Conservation (phyloP, 2,329 filamentous ascomycete species). For the Arachnopeziza araneosa region DNA sequence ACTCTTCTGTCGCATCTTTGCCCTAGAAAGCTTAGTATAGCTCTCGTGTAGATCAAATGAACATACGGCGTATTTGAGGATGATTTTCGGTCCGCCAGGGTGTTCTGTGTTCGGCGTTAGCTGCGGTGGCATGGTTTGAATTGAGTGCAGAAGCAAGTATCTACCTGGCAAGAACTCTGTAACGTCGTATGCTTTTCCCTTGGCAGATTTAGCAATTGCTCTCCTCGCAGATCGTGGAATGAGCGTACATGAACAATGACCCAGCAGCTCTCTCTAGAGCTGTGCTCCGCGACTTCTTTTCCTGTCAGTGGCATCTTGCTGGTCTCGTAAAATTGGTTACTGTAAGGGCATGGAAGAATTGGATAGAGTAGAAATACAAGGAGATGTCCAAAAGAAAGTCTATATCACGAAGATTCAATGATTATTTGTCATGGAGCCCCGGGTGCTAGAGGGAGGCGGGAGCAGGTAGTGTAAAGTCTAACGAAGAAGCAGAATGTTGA, state of each 20-base stretch:
- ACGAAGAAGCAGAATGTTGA: no score
- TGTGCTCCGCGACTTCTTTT: slow-evolving; percentile 64
- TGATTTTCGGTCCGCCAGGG: slow-evolving; percentile 85
- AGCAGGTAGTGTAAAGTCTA: no score
- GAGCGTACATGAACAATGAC: slow-evolving; percentile 69
- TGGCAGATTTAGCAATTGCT: slow-evolving; percentile 16
- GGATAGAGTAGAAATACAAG: background rate
- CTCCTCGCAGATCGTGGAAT: background rate
- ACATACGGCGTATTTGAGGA: slow-evolving; percentile 80
- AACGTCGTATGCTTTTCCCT: slow-evolving; percentile 81
- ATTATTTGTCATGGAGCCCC: background rate
- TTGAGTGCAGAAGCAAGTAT: background rate
- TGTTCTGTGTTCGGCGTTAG: slow-evolving; percentile 53
- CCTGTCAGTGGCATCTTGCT: slow-evolving; percentile 38
- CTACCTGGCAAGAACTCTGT: slow-evolving; percentile 77
- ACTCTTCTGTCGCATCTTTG: slow-evolving; percentile 89
- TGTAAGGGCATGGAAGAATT: background rate
- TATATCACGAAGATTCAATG: background rate
- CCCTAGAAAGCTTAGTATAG: slow-evolving; percentile 39
- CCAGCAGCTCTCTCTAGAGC: slow-evolving; percentile 80
- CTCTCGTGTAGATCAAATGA: background rate
- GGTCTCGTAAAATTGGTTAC: background rate
- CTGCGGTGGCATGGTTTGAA: background rate
- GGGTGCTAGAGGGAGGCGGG: no score
- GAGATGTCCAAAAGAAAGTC: background rate